These are phyloP conservation scores for Verticillium nubilum DNA, from an alignment of 2,329 filamentous ascomycete species.

Conservation along the genomic window DNA sequence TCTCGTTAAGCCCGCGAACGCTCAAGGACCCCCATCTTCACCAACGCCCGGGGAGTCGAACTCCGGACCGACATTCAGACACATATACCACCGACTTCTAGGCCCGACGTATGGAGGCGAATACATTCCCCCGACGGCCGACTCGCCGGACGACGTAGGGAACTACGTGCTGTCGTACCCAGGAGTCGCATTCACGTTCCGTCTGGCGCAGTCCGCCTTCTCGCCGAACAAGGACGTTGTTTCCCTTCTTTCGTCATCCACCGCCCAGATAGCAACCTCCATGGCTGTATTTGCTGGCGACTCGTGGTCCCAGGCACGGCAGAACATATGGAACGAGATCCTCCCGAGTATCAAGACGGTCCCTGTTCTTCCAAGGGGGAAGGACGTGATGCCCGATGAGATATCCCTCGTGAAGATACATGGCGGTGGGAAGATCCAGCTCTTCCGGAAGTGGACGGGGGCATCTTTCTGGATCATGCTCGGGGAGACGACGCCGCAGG, in stretches of 20 bases:
- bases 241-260: slow-evolving; percentile 66
- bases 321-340: slow-evolving; percentile 68
- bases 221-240: slow-evolving; percentile 77
- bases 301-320: slow-evolving; percentile 82
- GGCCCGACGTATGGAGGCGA: slow-evolving; percentile 93
- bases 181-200: slow-evolving; percentile 89
- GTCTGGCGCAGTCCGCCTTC: slow-evolving; percentile 68
- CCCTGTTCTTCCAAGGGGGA: slow-evolving; percentile 61
- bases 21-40: slow-evolving; percentile 21
- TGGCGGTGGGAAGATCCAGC: slow-evolving; percentile 72
- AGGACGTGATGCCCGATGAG: slow-evolving; percentile 82
- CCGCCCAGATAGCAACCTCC: slow-evolving; percentile 69
- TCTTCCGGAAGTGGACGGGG: slow-evolving; percentile 66
- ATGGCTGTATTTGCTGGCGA: slow-evolving; percentile 90
- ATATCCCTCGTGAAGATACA: slow-evolving; percentile 74
- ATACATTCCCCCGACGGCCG: slow-evolving; percentile 63
- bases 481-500: slow-evolving; percentile 85
- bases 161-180: slow-evolving; percentile 92
- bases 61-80: slow-evolving; percentile 71
- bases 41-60: slow-evolving; percentile 21
- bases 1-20: slow-evolving; percentile 59
- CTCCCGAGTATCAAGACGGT: slow-evolving; percentile 71
- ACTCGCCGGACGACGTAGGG: slow-evolving; percentile 51
- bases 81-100: slow-evolving; percentile 89
- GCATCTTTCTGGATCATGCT: slow-evolving; percentile 66